Conservation (phyloP, 2,329 filamentous ascomycete genomes). For the Colletotrichum acutatum region DNA sequence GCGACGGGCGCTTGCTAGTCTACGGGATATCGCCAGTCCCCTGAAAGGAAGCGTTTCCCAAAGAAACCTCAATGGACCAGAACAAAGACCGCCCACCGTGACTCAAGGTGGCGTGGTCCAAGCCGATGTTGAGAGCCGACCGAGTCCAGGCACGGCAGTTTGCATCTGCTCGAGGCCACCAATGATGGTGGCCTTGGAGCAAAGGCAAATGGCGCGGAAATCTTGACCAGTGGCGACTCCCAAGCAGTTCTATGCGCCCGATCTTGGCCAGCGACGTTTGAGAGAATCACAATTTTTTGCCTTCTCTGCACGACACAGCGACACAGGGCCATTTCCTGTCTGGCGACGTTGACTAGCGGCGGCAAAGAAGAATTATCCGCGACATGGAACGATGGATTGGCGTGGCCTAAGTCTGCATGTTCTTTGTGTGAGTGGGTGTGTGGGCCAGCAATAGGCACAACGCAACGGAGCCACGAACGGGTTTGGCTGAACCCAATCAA, state of each 20-base stretch:
- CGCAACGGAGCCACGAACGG: background rate
- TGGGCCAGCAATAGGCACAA: constrained; percentile 14
- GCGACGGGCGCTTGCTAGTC: background rate
- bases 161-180: background rate
- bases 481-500: constrained; percentile 18
- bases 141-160: constrained; percentile 22
- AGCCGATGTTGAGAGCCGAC: constrained; percentile 21
- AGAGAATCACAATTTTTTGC: background rate
- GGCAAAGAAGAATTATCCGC: constrained; percentile 23
- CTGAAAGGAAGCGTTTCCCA: background rate
- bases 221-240: constrained; percentile 9
- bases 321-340: background rate
- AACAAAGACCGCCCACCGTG: constrained; percentile 24
- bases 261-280: background rate
- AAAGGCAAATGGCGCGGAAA: background rate
- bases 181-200: constrained; percentile 1
- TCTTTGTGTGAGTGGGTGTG: constrained; percentile 10
- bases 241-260: background rate
- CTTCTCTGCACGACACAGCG: background rate
- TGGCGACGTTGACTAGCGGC: constrained; percentile 10
- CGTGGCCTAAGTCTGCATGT: constrained; percentile 1
- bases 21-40: constrained; percentile 16
- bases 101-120: constrained; percentile 29
- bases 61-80: background rate
- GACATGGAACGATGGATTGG: constrained; percentile 19